phyloP scores from a whole-genome alignment of 2,329 filamentous ascomycete genomes.

The Lasiodiplodia gonubiensis region DNA sequence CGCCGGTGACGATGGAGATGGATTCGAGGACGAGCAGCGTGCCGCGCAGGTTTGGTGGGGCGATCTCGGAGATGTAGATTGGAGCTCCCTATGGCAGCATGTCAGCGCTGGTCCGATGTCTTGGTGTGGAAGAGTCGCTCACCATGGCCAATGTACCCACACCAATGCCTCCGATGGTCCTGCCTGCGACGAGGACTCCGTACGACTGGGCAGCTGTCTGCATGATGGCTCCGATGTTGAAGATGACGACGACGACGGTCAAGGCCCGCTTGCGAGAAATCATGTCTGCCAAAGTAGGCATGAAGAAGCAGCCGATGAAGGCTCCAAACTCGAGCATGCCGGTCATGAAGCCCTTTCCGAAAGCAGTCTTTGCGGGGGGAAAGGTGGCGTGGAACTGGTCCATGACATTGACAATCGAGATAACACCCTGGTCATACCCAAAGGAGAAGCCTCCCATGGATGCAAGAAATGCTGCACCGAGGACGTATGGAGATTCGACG shows the following conservation, averaged over 20 bases:
- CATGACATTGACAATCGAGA: conserved; percentile 54
- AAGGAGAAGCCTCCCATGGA: conserved; percentile 51
- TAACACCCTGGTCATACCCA: conserved; percentile 37
- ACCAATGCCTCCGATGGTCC: conserved; percentile 41
- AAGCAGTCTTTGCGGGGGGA: conserved; percentile 41
- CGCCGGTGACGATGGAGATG: conserved; percentile 49
- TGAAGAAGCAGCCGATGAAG: conserved; percentile 45
- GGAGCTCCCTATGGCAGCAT: conserved; percentile 45
- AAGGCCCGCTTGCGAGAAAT: conserved; percentile 53
- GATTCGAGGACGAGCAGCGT: conserved; percentile 54
- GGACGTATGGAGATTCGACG: conserved; percentile 47
- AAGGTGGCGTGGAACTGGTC: conserved; percentile 50
- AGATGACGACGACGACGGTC: conserved; percentile 52
- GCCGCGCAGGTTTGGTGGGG: conserved; percentile 70
- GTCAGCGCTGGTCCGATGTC: neutral
- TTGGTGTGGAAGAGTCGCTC: conserved; percentile 10
- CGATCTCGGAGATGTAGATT: conserved; percentile 82
- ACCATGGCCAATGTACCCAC: conserved; percentile 39
- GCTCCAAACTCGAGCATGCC: conserved; percentile 52
- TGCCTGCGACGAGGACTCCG: conserved; percentile 39
- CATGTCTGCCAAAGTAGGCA: conserved; percentile 48
- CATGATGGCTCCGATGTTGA: conserved; percentile 52
- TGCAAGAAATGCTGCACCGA: conserved; percentile 52
- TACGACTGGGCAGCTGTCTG: conserved; percentile 39
- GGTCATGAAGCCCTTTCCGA: conserved; percentile 50